Conservation (phyloP, 352 stramenopile species). For the Pythium folliculosum region DNA sequence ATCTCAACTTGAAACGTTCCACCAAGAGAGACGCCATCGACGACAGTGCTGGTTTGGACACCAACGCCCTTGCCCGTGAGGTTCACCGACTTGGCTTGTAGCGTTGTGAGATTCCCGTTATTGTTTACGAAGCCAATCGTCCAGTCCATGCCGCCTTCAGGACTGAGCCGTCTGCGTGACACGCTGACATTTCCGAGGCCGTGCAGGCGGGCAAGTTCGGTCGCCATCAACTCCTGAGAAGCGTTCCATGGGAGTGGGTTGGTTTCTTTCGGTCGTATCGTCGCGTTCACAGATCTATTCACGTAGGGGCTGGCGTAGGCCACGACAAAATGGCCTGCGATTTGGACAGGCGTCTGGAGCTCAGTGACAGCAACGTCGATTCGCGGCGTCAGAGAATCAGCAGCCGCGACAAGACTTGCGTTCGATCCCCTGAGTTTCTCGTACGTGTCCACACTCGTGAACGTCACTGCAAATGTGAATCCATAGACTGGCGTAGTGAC, state of each 20-base stretch:
- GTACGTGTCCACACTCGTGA: conserved; percentile 54
- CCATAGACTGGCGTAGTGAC: conserved; percentile 35
- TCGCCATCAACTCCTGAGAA: conserved; percentile 26
- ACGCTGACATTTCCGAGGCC: conserved; percentile 59
- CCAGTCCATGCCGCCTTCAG: conserved; percentile 68
- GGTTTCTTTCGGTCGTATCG: conserved; percentile 25
- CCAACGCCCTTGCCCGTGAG: conserved; percentile 47
- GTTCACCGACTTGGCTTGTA: conserved; percentile 48
- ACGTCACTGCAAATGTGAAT: conserved; percentile 53
- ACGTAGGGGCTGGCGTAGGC: conserved; percentile 42
- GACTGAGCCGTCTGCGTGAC: conserved; percentile 33
- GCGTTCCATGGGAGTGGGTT: conserved; percentile 62
- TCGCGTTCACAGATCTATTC: conserved; percentile 39
- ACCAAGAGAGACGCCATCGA: conserved; percentile 52
- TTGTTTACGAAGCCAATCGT: conserved; percentile 64
- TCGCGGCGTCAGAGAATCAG: conserved; percentile 3
- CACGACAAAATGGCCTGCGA: conserved; percentile 53
- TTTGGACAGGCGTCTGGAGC: conserved; percentile 39
- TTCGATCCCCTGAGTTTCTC: conserved; percentile 30
- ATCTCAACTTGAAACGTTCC: conserved; percentile 55
- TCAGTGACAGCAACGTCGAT: conserved; percentile 30
- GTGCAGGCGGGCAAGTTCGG: conserved; percentile 44
- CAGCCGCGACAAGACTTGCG: conserved; percentile 20
- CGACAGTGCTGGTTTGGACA: conserved; percentile 38
- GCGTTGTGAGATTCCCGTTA: conserved; percentile 48